Base-by-base conservation (phyloP, 305 asterid genomes). In the Solanum hybrid region DNA sequence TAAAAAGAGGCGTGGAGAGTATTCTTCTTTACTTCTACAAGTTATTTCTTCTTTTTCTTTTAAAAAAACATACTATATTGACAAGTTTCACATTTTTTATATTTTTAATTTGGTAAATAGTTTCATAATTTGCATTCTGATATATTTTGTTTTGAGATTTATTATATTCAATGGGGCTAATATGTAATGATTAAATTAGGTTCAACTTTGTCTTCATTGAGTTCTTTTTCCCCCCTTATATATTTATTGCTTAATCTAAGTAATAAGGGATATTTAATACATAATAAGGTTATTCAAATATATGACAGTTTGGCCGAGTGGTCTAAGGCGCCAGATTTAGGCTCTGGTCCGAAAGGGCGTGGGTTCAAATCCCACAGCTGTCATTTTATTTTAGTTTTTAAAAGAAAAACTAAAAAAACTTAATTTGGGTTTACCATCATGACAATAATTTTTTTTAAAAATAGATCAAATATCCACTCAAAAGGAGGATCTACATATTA, bases 261-360 rank as follows among this genome's bases (percentile, higher is more conserved):
- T n/a, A 10, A 10, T 22, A 7, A 22, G 20, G n/a, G 3, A 60
- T 64, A n/a, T 22, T 64, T 8, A 64, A 22, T 7, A 64, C 3
- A 64, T 22, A 22, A 22, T 64, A 64, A 22, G 5, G 6, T 1
- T 4, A 0, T 0, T 1, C 11, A 31, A 4, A 1, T 0, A 26
- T 27, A 4, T 27, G 98, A 96, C 96, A 95, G 96, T 96, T 96
- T 96, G 98, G 97, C 97, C 98, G 98, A 95, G 98, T 95, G 97
- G 98, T 96, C 98, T 95, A 95, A 95, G 96, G 97, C 96, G 99
- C 96, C 98, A 95, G 98, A 95, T 95, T 96, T 96, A 96, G 98
- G 98, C 97, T 96, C 96, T 95, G 98, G 98, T 96, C 97, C 97
- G 98, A 96, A 96, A 95, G 96, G 98, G 98, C 96, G 98, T 95